These are phyloP conservation scores for Leptomonas pyrrhocoris DNA, from an alignment of 208 protist species.

Conservation along the genomic window DNA sequence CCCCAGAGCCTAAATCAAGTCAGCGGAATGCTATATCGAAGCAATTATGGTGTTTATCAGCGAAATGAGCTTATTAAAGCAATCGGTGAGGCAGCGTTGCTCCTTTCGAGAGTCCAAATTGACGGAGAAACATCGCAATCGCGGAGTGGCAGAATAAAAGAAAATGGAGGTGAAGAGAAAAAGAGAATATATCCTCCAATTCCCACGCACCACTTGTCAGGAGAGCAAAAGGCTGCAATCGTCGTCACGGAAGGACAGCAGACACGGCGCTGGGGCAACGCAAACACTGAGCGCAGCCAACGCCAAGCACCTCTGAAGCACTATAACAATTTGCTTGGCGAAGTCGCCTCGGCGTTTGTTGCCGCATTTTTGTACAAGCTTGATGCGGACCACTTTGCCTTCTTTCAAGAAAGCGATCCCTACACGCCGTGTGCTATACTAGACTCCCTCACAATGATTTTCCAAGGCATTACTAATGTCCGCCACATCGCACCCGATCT, in stretches of 20 bases:
- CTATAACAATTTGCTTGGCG: conserved; percentile 50
- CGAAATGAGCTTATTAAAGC: conserved; percentile 62
- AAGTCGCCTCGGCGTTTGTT: conserved; percentile 55
- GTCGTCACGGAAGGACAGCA: conserved; percentile 56
- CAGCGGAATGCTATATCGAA: conserved; percentile 60
- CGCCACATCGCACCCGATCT: conserved; percentile 31
- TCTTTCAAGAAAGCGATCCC: conserved; percentile 68
- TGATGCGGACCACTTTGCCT: conserved; percentile 63
- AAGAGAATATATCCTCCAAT: conserved; percentile 81
- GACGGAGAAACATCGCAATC: not conserved
- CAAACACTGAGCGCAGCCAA: conserved; percentile 33
- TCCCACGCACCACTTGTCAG: conserved; percentile 19
- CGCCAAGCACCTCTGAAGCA: conserved; percentile 5
- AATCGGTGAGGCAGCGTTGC: conserved; percentile 61
- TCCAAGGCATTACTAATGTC: conserved; percentile 44
- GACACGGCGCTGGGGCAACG: conserved; percentile 71
- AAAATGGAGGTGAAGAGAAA: not conserved
- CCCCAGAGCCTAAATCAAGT: conserved; percentile 49
- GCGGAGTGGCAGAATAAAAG: not conserved
- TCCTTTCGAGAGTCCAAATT: conserved; percentile 47
- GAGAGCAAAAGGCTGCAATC: conserved; percentile 30
- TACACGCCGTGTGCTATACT: conserved; percentile 60
- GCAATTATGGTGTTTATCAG: conserved; percentile 70
- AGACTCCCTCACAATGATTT: conserved; percentile 40
- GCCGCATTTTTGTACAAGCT: conserved; percentile 48